Base-by-base conservation (phyloP, 768 basidiomycete species). In the Kwoniella heveanensis region DNA sequence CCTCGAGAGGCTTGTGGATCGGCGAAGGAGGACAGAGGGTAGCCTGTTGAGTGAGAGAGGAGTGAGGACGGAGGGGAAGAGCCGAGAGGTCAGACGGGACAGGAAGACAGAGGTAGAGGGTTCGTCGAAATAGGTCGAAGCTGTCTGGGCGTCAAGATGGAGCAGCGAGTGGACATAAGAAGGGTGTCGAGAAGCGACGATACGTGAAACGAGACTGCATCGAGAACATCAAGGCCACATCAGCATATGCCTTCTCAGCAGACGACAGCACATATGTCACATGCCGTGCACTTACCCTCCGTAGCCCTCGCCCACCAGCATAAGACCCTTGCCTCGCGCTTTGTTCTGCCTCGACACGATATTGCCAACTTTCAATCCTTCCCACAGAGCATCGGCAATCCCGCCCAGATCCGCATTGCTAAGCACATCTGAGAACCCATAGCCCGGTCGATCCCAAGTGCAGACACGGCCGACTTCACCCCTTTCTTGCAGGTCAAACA, bases 381-480 rank as follows among this genome's bases (percentile, higher is more conserved):
- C 37, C 62, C 72, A 77, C 8, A 80, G 57, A 0, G 65, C 62
- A 60, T 78, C 78, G 0, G 76, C 68, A 12, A 80, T 73, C 26
- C 57, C 44, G 15, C 77, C 77, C 24, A 80, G 51, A 37, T 77
- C 73, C 26, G 74, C 74, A 19, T 69, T 65, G 9, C 64, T 54
- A 47, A 74, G 60, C 25, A 70, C 65, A n/a, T 80, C 72, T 30
- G 71, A 74, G 66, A 79, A 79, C 1, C 79, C 79, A 52, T 80
- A 80, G 5, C 79, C 79, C 7, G 79, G 79, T 62, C 79, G 61
- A 55, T 80, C 79, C 79, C 79, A 80, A 1, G 74, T 67, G 62
- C 79, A 80, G 22, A 79, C 71, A 29, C 69, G 68, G 0, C 73
- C 73, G 30, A 80, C 71, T 27, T 73, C 56, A 24, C 74, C 73